Percentiles rank a stretch among this genome's conserved stretches.
Conservation (phyloP, 768 basidiomycete genomes). For the Pulveroboletus ravenelii region DNA sequence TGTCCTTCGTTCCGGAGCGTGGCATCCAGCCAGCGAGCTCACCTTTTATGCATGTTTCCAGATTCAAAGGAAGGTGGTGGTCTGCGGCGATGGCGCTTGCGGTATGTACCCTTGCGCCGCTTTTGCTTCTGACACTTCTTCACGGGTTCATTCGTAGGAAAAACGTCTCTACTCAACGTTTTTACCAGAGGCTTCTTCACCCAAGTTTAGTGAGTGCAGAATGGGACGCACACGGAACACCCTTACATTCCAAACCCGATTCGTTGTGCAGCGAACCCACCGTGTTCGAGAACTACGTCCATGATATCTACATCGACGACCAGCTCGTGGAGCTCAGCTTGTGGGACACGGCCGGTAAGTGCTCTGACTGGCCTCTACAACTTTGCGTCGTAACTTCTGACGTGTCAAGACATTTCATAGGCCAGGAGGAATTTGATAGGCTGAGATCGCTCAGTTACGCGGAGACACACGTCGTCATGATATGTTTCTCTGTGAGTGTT, state of each 20-base stretch:
- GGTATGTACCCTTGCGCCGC: slow-evolving; percentile 40
- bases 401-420: slow-evolving; percentile 41
- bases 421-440: slow-evolving; percentile 94
- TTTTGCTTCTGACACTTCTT: slow-evolving; percentile 7
- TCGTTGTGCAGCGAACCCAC: slow-evolving; percentile 66
- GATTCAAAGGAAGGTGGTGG: slow-evolving; percentile 67
- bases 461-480: slow-evolving; percentile 93
- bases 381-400: slow-evolving; percentile 23
- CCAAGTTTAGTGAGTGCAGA: slow-evolving; percentile 72
- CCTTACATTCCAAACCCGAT: neutral
- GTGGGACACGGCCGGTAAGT: slow-evolving; percentile 94
- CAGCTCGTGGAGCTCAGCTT: slow-evolving; percentile 85
- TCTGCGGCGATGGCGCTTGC: slow-evolving; percentile 96
- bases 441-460: slow-evolving; percentile 93
- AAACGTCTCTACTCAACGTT: slow-evolving; percentile 83
- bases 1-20: neutral
- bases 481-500: slow-evolving; percentile 83
- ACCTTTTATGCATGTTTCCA: slow-evolving; percentile 20
- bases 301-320: slow-evolving; percentile 83
- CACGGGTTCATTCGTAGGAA: slow-evolving; percentile 42
- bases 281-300: slow-evolving; percentile 97
- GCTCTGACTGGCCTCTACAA: neutral
- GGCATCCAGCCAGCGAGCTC: slow-evolving; percentile 10
- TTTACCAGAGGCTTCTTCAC: slow-evolving; percentile 92
- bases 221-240: neutral